phyloP scores from a whole-genome alignment of 768 basidiomycete genomes.

The Erythrobasidium yunnanense region DNA sequence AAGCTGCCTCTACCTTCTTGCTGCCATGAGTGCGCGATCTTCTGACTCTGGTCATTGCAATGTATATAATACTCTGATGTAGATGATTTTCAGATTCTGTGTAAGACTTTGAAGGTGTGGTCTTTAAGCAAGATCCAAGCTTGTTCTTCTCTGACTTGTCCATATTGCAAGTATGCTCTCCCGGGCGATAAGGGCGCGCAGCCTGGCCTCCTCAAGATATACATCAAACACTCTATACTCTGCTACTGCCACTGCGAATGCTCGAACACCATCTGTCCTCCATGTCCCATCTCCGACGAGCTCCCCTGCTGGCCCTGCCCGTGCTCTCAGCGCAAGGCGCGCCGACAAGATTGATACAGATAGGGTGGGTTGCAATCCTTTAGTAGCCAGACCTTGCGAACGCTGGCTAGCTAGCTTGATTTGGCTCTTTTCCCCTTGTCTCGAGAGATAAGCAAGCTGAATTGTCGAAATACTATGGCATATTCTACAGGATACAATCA shows the following conservation, averaged over 20 bases:
- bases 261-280: too few relatives aligned
- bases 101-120: too few relatives aligned
- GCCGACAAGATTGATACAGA: constrained; percentile 22
- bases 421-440: not conserved
- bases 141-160: too few relatives aligned
- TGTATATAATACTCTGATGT: not conserved
- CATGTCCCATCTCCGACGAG: too few relatives aligned
- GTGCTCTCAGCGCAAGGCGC: not conserved
- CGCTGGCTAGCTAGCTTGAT: not conserved
- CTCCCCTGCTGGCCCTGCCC: too few relatives aligned
- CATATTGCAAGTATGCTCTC: not conserved
- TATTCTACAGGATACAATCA: constrained; percentile 73
- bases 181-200: not conserved
- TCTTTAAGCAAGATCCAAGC: too few relatives aligned
- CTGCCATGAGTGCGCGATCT: not conserved
- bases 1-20: not conserved
- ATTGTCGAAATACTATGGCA: too few relatives aligned
- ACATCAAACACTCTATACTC: too few relatives aligned
- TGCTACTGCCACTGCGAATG: too few relatives aligned
- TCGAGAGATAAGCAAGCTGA: not conserved
- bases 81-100: too few relatives aligned
- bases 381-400: not conserved
- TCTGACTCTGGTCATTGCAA: not conserved
- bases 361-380: constrained; percentile 2
- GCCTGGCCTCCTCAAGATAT: too few relatives aligned